Conservation (phyloP, 179 eudicot species). For the Nepenthes alata region DNA sequence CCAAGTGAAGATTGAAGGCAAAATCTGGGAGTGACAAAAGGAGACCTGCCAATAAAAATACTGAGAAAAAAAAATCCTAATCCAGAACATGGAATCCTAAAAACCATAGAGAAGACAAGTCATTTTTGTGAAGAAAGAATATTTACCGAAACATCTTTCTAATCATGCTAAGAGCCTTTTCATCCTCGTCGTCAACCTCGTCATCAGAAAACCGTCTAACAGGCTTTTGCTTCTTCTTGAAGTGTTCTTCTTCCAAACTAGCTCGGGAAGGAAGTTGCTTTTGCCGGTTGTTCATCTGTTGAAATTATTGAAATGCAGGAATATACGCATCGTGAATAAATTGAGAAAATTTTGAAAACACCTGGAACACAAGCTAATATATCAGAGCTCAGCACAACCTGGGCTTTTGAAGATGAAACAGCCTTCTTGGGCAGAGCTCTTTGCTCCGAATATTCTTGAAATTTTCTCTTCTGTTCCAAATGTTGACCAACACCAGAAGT, state of each 20-base stretch:
- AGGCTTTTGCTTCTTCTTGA: background rate
- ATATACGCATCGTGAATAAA: too few species aligned
- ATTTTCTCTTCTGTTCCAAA: constrained; percentile 20
- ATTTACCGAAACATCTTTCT: constrained; percentile 45
- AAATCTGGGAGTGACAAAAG: background rate
- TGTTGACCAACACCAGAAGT: constrained; percentile 20
- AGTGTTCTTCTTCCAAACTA: background rate
- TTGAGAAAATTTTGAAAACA: too few species aligned
- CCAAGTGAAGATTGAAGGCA: too few species aligned
- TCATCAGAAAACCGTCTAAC: constrained; percentile 23
- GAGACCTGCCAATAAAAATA: constrained; percentile 5
- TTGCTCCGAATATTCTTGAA: constrained; percentile 25
- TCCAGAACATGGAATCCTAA: too few species aligned
- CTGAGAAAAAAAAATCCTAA: background rate
- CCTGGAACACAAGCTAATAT: too few species aligned
- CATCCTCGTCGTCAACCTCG: constrained; percentile 14
- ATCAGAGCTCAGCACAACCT: constrained; percentile 22
- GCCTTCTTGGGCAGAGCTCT: constrained; percentile 21
- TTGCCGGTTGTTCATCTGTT: constrained; percentile 38
- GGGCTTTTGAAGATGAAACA: constrained; percentile 26
- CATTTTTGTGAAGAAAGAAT: constrained; percentile 1
- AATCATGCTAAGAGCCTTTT: constrained; percentile 23
- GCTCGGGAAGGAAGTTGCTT: constrained; percentile 25
- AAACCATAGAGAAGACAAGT: background rate
- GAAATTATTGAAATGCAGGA: background rate